These are phyloP conservation scores for Piromyces sp. DNA, from an alignment of 192 early-diverging fungal genomes.

Conservation along the genomic window DNA sequence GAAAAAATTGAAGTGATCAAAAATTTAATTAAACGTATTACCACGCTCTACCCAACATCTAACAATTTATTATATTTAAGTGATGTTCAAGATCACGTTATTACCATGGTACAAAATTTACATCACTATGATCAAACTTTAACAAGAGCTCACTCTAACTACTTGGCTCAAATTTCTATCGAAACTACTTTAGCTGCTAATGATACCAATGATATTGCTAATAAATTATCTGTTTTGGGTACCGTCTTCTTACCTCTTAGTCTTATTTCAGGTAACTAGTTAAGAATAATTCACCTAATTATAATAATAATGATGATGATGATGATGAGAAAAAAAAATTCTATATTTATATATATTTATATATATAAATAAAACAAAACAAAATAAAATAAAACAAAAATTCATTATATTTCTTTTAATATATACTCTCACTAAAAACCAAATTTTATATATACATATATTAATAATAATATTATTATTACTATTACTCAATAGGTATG, in stretches of 20 bases:
- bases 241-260: background rate
- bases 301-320: too few species aligned
- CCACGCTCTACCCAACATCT: constrained; percentile 14
- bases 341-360: too few species aligned
- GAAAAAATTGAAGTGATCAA: constrained; percentile 56
- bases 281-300: too few species aligned
- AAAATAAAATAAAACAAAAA: too few species aligned
- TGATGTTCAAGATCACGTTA: constrained; percentile 61
- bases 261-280: background rate
- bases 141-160: constrained; percentile 56
- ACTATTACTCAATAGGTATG: too few species aligned
- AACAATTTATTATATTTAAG: constrained; percentile 52
- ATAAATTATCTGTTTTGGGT: background rate
- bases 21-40: constrained; percentile 42
- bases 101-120: constrained; percentile 46
- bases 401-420: too few species aligned
- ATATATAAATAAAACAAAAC: too few species aligned
- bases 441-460: too few species aligned
- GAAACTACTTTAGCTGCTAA: constrained; percentile 32
- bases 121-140: constrained; percentile 59
- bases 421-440: too few species aligned
- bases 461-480: too few species aligned
- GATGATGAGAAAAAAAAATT: too few species aligned
- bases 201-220: background rate
- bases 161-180: constrained; percentile 61